These are phyloP conservation scores for Trichoderma hamatum DNA, from an alignment of 2,329 filamentous ascomycete genomes.

Conservation along the genomic window DNA sequence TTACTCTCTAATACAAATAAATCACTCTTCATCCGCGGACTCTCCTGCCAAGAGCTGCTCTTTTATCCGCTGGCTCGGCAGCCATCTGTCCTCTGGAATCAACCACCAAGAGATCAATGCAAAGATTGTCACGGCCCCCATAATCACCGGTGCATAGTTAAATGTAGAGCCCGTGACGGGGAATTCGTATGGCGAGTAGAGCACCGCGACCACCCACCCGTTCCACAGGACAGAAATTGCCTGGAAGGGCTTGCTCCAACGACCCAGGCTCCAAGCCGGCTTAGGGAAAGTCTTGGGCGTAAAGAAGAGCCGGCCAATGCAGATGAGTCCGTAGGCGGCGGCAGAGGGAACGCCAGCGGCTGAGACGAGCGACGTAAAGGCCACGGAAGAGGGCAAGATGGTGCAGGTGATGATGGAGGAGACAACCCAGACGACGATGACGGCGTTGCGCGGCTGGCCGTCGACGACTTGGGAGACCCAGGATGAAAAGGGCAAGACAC, in stretches of 20 bases:
- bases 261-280: slow-evolving; percentile 50
- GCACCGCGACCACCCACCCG: slow-evolving; percentile 51
- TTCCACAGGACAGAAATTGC: slow-evolving; percentile 53
- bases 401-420: slow-evolving; percentile 60
- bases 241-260: slow-evolving; percentile 50
- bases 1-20: background rate
- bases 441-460: slow-evolving; percentile 62
- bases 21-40: slow-evolving; percentile 13
- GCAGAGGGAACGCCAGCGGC: slow-evolving; percentile 56
- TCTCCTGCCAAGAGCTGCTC: slow-evolving; percentile 25
- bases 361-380: slow-evolving; percentile 57
- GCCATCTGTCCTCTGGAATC: slow-evolving; percentile 23
- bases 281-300: slow-evolving; percentile 53
- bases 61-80: slow-evolving; percentile 25
- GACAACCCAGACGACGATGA: slow-evolving; percentile 60
- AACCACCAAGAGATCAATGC: slow-evolving; percentile 25
- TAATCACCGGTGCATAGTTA: slow-evolving; percentile 56
- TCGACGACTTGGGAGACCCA: slow-evolving; percentile 59
- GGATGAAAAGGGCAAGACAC: slow-evolving; percentile 60
- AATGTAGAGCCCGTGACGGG: slow-evolving; percentile 48
- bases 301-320: slow-evolving; percentile 50
- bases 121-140: slow-evolving; percentile 52
- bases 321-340: slow-evolving; percentile 56
- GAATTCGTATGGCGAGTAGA: slow-evolving; percentile 51
- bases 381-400: slow-evolving; percentile 57